These are phyloP conservation scores for Exophiala spinifera DNA, from an alignment of 2,329 filamentous ascomycete genomes.

Conservation along the genomic window DNA sequence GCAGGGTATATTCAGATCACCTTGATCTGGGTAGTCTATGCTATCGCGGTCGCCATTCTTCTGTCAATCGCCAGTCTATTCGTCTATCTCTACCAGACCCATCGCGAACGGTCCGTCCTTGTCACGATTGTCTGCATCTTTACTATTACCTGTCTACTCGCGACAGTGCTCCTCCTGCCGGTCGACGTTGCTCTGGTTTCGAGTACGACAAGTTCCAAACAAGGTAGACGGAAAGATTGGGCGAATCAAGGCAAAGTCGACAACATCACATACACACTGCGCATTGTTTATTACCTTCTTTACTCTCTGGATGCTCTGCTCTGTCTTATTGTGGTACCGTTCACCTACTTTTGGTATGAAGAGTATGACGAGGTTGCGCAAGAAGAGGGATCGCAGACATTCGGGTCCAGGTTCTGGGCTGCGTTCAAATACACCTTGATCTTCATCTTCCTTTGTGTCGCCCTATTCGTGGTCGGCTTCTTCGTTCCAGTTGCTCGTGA, in stretches of 20 bases:
- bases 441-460: constrained; percentile 70
- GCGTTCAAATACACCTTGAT: constrained; percentile 86
- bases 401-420: constrained; percentile 70
- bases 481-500: constrained; percentile 80
- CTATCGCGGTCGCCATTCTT: constrained; percentile 72
- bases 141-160: constrained; percentile 81
- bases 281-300: constrained; percentile 85
- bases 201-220: constrained; percentile 71
- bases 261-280: constrained; percentile 74
- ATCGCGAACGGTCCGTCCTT: constrained; percentile 76
- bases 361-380: constrained; percentile 91
- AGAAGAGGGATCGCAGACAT: constrained; percentile 71
- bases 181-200: constrained; percentile 95
- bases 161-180: constrained; percentile 86
- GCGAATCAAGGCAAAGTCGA: constrained; percentile 78
- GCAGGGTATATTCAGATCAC: constrained; percentile 69
- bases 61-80: constrained; percentile 77
- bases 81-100: constrained; percentile 86
- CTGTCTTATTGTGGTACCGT: constrained; percentile 85
- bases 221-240: constrained; percentile 90
- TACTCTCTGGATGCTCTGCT: constrained; percentile 90
- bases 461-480: constrained; percentile 88
- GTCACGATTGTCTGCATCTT: constrained; percentile 84
- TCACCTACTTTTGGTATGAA: constrained; percentile 97
- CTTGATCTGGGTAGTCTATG: constrained; percentile 94